phyloP scores from a whole-genome alignment of 148 eudicot genomes.

The Rhododendron ferrugineum region DNA sequence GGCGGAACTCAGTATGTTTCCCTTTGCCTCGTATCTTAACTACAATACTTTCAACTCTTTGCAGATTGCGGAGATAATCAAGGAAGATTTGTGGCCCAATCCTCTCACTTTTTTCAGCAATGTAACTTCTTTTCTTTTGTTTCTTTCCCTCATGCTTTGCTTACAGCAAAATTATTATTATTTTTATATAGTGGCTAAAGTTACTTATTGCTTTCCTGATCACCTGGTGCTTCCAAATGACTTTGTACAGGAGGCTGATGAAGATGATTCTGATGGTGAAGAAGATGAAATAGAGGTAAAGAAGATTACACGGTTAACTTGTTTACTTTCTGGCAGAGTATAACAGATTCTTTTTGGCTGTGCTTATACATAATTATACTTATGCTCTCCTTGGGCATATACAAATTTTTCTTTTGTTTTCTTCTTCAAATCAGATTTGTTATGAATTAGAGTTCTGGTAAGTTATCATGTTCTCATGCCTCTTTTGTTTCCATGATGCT shows the following conservation, averaged over 20 bases:
- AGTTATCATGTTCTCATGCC: not conserved
- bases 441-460: not conserved
- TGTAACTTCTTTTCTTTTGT: constrained; percentile 26
- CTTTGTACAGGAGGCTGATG: constrained; percentile 67
- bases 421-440: not conserved
- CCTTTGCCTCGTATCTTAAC: not conserved
- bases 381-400: not conserved
- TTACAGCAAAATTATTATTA: not conserved
- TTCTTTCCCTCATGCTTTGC: not conserved
- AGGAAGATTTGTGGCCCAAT: constrained; percentile 97
- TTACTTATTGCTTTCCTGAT: not conserved
- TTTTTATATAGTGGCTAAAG: not conserved
- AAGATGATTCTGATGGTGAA: constrained; percentile 62
- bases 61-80: constrained; percentile 94
- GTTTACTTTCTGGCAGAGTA: not conserved
- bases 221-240: constrained; percentile 1
- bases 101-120: constrained; percentile 82
- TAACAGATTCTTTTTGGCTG: not conserved
- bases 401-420: not conserved
- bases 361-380: not conserved
- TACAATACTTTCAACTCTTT: constrained; percentile 6
- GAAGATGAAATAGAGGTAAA: constrained; percentile 72
- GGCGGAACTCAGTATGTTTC: not conserved
- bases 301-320: not conserved
- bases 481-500: not conserved